Percentiles rank a stretch among this genome's conserved stretches.
These are phyloP conservation scores for Plasmodium reichenowi DNA, from an alignment of 169 alveolate genomes.

Conservation along the genomic window DNA sequence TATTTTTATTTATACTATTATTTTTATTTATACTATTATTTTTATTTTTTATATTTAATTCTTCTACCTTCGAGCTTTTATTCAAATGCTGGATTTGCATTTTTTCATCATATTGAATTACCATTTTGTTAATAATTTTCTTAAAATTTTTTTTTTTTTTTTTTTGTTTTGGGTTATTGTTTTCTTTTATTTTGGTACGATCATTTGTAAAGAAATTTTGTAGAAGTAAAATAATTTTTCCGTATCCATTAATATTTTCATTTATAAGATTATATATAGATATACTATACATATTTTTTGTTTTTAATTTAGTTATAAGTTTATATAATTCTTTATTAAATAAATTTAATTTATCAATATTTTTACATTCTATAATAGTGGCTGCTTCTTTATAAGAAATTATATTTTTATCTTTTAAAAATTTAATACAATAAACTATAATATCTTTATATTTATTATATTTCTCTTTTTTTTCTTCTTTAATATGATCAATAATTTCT, in stretches of 20 bases:
- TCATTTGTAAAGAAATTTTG: conserved; percentile 26
- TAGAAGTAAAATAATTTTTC: conserved; percentile 32
- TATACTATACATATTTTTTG: conserved; percentile 68
- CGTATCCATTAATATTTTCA: conserved; percentile 46
- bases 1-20: neutral
- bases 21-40: neutral
- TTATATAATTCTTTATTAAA: conserved; percentile 51
- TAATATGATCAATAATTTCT: conserved; percentile 20
- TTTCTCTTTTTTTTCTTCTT: neutral
- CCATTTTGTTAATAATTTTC: neutral
- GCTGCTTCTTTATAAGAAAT: conserved; percentile 59
- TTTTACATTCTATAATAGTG: conserved; percentile 48
- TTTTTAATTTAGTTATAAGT: conserved; percentile 44
- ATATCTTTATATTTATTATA: conserved; percentile 41
- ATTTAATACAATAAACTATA: neutral
- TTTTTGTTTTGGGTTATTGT: neutral
- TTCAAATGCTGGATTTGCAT: neutral
- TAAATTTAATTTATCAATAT: conserved; percentile 36
- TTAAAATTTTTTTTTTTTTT: conserved; percentile 9
- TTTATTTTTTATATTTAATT: neutral
- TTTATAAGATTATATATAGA: conserved; percentile 32
- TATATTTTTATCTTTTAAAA: conserved; percentile 9
- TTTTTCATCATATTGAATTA: neutral
- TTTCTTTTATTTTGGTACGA: neutral
- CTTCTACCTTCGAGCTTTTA: neutral